These are phyloP conservation scores for Rhodosporidiobolus odoratus DNA, from an alignment of 768 basidiomycete species.

Conservation along the genomic window DNA sequence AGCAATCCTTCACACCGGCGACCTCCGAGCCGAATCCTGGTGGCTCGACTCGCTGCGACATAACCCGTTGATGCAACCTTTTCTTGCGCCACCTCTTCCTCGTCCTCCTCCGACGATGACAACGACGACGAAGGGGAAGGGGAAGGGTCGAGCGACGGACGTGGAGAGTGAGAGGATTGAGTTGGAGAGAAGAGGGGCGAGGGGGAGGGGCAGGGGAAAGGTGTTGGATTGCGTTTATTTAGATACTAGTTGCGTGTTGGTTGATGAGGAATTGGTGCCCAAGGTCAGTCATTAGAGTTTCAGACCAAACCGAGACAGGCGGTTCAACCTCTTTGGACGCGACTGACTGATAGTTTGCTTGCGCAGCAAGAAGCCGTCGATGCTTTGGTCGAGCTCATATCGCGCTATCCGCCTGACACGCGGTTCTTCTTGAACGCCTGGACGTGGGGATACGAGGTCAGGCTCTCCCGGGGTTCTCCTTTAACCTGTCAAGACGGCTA, in stretches of 20 bases:
- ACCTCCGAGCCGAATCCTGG: slow-evolving; percentile 80
- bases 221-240: slow-evolving; percentile 58
- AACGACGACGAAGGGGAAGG: background rate
- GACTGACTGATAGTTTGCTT: background rate
- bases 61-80: slow-evolving; percentile 69
- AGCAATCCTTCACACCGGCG: slow-evolving; percentile 84
- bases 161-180: background rate
- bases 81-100: slow-evolving; percentile 51
- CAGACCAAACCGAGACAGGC: too few relatives aligned
- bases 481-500: too few relatives aligned
- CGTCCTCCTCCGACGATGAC: background rate
- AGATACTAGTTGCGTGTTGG: slow-evolving; percentile 68
- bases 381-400: slow-evolving; percentile 66
- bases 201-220: background rate
- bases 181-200: background rate
- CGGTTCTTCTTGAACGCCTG: slow-evolving; percentile 86
- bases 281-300: slow-evolving; percentile 58
- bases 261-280: slow-evolving; percentile 54
- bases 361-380: slow-evolving; percentile 60
- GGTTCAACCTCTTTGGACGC: too few relatives aligned
- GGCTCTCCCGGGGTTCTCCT: background rate
- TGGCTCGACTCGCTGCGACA: slow-evolving; percentile 63
- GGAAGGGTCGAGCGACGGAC: background rate
- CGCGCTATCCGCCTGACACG: slow-evolving; percentile 59
- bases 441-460: slow-evolving; percentile 88